A percentile compares a stretch with the other conserved stretches of the same genome.
Evolutionary conservation across 495 filamentous ascomycete species (phyloP).

Genomic region (Xanthoparmelia taractica): DNA sequence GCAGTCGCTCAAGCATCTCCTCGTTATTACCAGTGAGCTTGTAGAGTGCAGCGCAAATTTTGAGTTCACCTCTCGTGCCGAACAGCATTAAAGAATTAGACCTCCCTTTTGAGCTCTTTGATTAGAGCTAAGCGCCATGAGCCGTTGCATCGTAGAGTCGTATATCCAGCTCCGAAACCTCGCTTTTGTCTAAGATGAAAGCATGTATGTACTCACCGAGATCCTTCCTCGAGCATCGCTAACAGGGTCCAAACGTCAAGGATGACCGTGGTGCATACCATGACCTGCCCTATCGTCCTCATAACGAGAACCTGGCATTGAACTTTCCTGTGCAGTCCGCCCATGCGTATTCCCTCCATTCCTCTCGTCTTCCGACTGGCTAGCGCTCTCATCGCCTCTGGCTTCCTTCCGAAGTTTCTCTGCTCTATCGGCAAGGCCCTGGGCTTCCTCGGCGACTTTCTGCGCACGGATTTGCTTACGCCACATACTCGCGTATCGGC

Average conservation of each 20-base stretch:
- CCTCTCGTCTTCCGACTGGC: slow-evolving; percentile 46
- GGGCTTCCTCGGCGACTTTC: slow-evolving; percentile 67
- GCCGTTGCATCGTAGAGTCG: slow-evolving; percentile 11
- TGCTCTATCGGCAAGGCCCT: slow-evolving; percentile 44
- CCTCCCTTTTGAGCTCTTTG: slow-evolving; percentile 2
- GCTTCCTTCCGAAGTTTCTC: slow-evolving; percentile 39
- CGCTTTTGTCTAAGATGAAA: slow-evolving; percentile 8
- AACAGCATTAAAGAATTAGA: neutral
- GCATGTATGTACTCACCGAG: neutral
- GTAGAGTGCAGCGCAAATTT: neutral
- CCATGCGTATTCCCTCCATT: slow-evolving; percentile 26
- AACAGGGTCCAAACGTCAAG: slow-evolving; percentile 20
- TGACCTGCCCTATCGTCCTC: slow-evolving; percentile 24
- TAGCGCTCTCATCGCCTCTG: slow-evolving; percentile 43
- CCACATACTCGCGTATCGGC: slow-evolving; percentile 90
- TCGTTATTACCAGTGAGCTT: neutral
- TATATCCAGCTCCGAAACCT: slow-evolving; percentile 2
- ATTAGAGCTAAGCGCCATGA: slow-evolving; percentile 8
- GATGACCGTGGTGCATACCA: slow-evolving; percentile 32
- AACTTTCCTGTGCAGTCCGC: slow-evolving; percentile 5
- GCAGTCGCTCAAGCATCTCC: neutral
- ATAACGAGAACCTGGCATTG: slow-evolving; percentile 14
- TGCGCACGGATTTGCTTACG: slow-evolving; percentile 88
- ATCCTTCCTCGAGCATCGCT: neutral
- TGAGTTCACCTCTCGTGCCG: neutral